Evolutionary conservation across 2,329 filamentous ascomycete species (phyloP).

Genomic region (Trichoderma simmonsii): DNA sequence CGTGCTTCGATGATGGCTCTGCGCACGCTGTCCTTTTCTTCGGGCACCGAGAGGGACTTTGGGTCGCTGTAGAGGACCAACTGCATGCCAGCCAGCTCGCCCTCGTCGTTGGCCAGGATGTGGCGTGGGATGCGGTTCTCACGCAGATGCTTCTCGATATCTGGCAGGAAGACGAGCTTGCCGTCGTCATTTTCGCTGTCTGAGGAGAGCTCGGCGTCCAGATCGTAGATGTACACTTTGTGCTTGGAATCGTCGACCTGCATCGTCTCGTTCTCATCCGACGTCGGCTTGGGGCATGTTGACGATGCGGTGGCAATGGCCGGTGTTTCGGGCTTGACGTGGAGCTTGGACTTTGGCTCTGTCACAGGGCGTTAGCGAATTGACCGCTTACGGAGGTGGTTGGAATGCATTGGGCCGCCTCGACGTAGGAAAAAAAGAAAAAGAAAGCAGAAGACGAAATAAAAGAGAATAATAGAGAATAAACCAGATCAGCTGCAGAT

Average conservation of each 20-base stretch:
- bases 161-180: constrained; percentile 74
- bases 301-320: constrained; percentile 19
- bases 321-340: constrained; percentile 61
- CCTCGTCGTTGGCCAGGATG: constrained; percentile 56
- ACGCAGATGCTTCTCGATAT: constrained; percentile 77
- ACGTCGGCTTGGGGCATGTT: constrained; percentile 12
- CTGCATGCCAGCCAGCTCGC: constrained; percentile 61
- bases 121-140: constrained; percentile 66
- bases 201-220: constrained; percentile 78
- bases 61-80: constrained; percentile 84
- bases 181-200: constrained; percentile 46
- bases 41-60: constrained; percentile 69
- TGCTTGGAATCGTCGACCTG: constrained; percentile 81
- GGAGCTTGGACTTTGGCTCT: constrained; percentile 64
- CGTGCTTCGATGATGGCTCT: constrained; percentile 81
- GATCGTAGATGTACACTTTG: constrained; percentile 85
- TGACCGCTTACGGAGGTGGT: not conserved
- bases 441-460: not conserved
- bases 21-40: constrained; percentile 72
- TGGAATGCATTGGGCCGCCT: not conserved
- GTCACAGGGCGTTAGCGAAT: constrained; percentile 22
- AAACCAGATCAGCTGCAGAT: not conserved
- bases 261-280: constrained; percentile 68
- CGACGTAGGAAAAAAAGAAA: too few relatives aligned
- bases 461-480: not conserved